A percentile compares a stretch with the other conserved stretches of the same genome.
Evolutionary conservation across 2,329 filamentous ascomycete species (phyloP).

Genomic region (Sordariomycetes sp.): DNA sequence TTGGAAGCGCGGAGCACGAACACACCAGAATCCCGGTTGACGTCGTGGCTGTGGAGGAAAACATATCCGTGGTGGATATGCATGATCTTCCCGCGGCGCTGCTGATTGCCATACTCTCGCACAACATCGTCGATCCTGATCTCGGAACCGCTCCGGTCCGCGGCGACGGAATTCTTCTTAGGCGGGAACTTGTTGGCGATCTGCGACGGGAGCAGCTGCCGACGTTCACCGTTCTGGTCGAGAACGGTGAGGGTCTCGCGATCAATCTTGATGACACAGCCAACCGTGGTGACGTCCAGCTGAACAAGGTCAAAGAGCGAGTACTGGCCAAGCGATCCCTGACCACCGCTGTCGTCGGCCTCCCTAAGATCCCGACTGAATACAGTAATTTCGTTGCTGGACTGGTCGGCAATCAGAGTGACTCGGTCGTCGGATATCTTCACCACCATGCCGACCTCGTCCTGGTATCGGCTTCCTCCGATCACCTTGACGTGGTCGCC

Average conservation of each 20-base stretch:
- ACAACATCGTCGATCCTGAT: constrained; percentile 87
- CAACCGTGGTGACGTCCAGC: constrained; percentile 83
- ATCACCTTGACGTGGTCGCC: constrained; percentile 99
- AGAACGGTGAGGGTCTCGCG: constrained; percentile 81
- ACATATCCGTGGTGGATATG: constrained; percentile 91
- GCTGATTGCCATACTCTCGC: constrained; percentile 77
- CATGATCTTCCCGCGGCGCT: constrained; percentile 75
- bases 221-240: constrained; percentile 76
- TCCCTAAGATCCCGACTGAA: constrained; percentile 95
- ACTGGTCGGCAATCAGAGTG: constrained; percentile 85
- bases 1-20: constrained; percentile 79
- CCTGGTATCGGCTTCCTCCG: constrained; percentile 83
- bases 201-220: constrained; percentile 78
- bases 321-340: constrained; percentile 75
- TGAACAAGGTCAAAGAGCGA: constrained; percentile 90
- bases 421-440: constrained; percentile 86
- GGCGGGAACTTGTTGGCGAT: constrained; percentile 80
- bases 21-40: constrained; percentile 76
- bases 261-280: constrained; percentile 88
- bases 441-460: constrained; percentile 95
- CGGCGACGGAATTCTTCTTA: constrained; percentile 75
- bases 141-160: constrained; percentile 85
- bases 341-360: constrained; percentile 80
- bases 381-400: constrained; percentile 85
- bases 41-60: constrained; percentile 75